These are phyloP conservation scores for Cordia subcordata DNA, from an alignment of 257 asterid species.

Conservation along the genomic window DNA sequence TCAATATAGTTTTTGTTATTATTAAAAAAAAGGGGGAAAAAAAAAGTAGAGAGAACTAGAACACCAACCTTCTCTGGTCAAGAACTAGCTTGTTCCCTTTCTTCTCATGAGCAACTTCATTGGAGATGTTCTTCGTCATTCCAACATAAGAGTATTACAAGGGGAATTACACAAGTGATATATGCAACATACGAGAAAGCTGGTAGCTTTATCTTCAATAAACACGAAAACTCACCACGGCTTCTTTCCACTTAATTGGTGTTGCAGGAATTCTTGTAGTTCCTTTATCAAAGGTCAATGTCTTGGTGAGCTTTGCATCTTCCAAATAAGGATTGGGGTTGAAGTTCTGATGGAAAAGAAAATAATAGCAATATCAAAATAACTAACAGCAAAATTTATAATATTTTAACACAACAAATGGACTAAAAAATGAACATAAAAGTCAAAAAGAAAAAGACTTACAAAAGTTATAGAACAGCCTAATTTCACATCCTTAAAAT, in stretches of 20 bases:
- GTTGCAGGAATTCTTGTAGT: constrained; percentile 71
- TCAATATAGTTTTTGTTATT: too few species aligned
- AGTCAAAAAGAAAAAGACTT: constrained; percentile 30
- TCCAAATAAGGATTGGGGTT: constrained; percentile 78
- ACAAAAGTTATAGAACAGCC: constrained; percentile 86
- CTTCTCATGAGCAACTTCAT: constrained; percentile 73
- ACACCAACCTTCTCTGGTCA: constrained; percentile 70
- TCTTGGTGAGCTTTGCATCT: constrained; percentile 70
- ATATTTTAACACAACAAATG: too few species aligned
- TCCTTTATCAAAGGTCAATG: constrained; percentile 83
- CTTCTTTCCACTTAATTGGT: constrained; percentile 86
- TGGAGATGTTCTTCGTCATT: constrained; percentile 58
- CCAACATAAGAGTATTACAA: constrained; percentile 19
- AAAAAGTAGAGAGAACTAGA: neutral
- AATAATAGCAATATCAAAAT: too few species aligned
- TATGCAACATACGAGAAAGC: neutral
- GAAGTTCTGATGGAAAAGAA: constrained; percentile 49
- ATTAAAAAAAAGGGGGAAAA: too few species aligned
- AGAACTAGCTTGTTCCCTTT: constrained; percentile 75
- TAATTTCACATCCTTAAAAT: constrained; percentile 81
- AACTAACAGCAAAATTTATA: constrained; percentile 1
- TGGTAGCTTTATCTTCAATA: neutral
- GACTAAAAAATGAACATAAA: neutral
- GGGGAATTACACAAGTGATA: constrained; percentile 7
- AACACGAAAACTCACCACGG: constrained; percentile 53